These are phyloP conservation scores for Eremothecium gossypii DNA, from an alignment of 1,139 yeast genomes.

Conservation along the genomic window DNA sequence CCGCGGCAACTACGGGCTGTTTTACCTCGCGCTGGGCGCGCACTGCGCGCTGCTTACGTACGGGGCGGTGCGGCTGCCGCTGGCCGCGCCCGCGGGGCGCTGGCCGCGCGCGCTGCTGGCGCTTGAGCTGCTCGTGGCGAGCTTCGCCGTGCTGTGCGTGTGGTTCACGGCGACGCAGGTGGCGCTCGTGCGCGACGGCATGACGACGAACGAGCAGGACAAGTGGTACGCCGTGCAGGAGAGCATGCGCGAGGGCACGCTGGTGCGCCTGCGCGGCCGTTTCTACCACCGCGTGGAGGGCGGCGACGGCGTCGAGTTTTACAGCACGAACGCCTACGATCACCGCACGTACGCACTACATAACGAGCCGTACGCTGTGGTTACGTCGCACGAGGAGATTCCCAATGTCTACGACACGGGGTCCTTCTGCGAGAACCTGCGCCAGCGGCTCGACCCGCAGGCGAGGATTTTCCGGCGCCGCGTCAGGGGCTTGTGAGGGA, in stretches of 20 bases:
- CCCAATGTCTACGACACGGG: constrained; percentile 22
- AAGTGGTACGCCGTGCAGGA: constrained; percentile 76
- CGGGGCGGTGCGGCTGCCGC: constrained; percentile 38
- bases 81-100: constrained; percentile 7
- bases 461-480: too few relatives aligned
- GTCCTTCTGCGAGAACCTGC: constrained; percentile 15
- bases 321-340: constrained; percentile 27
- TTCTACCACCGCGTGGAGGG: constrained; percentile 13
- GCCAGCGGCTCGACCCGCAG: neutral
- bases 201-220: constrained; percentile 80
- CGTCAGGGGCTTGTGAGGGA: too few relatives aligned
- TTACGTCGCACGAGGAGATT: constrained; percentile 11
- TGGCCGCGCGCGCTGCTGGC: constrained; percentile 15
- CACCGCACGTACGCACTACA: constrained; percentile 11
- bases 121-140: constrained; percentile 36
- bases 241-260: constrained; percentile 40
- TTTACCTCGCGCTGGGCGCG: constrained; percentile 49
- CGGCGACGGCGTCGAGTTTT: constrained; percentile 11
- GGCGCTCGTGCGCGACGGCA: constrained; percentile 60
- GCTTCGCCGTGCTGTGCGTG: constrained; percentile 44
- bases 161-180: constrained; percentile 57
- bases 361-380: constrained; percentile 11
- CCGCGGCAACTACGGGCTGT: constrained; percentile 61
- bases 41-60: constrained; percentile 50
- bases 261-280: constrained; percentile 22